These are phyloP conservation scores for Aureobasidium sp. DNA, from an alignment of 2,329 filamentous ascomycete species.

Conservation along the genomic window DNA sequence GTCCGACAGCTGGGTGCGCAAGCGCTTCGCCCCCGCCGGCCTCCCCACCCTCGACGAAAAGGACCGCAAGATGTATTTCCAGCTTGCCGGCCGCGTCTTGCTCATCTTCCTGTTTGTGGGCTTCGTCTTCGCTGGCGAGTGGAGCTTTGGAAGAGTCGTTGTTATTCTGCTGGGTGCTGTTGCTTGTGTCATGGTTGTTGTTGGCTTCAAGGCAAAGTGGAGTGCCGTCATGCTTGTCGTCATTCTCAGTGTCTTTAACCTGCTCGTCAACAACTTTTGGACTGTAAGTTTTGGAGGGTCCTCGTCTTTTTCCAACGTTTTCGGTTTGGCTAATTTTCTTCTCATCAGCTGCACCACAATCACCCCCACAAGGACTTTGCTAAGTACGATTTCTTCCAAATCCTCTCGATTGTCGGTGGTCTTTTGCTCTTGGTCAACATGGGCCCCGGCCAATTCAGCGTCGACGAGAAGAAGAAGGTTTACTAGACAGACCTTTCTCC, in stretches of 20 bases:
- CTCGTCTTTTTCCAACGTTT: no score
- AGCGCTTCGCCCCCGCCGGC: slow-evolving; percentile 92
- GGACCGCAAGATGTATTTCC: slow-evolving; percentile 99
- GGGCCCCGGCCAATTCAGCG: slow-evolving; percentile 93
- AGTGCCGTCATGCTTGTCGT: slow-evolving; percentile 92
- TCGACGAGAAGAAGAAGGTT: slow-evolving; percentile 99
- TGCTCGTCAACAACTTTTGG: slow-evolving; percentile 99
- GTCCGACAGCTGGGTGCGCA: slow-evolving; percentile 95
- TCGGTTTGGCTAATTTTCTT: no score
- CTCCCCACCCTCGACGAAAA: slow-evolving; percentile 94
- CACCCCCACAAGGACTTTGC: slow-evolving; percentile 99
- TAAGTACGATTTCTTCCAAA: slow-evolving; percentile 99
- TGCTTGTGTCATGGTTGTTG: slow-evolving; percentile 96
- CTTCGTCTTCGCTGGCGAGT: slow-evolving; percentile 91
- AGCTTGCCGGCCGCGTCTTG: slow-evolving; percentile 89
- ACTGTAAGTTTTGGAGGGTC: slow-evolving; percentile 58
- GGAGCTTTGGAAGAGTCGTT: slow-evolving; percentile 79
- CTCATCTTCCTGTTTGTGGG: slow-evolving; percentile 97
- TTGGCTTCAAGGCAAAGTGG: slow-evolving; percentile 99
- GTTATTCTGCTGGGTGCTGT: slow-evolving; percentile 81
- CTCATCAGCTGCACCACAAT: slow-evolving; percentile 75
- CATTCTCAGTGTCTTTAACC: slow-evolving; percentile 91
- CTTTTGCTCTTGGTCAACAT: slow-evolving; percentile 96
- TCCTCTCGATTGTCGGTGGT: slow-evolving; percentile 94
- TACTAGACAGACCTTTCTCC: no score